Base-by-base conservation (phyloP, 148 eudicot species). In the Pharnaceum exiguum region DNA sequence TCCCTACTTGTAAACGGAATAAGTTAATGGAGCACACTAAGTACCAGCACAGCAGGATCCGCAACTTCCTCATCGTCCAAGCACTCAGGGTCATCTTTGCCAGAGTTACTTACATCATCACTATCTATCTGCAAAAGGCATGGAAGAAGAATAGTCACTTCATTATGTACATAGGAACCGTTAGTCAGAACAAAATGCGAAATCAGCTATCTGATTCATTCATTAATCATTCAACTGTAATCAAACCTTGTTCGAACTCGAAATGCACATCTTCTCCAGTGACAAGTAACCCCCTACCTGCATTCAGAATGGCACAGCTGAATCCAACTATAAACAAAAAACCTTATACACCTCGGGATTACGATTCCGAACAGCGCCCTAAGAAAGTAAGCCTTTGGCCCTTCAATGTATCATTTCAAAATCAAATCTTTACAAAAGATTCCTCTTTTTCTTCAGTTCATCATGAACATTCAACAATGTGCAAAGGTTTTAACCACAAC, bases 251-350 rank as follows among this genome's bases (percentile, higher is more conserved):
- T 42, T 51, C 51, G 66, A 64, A 33, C 64, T 68, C 48, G 55
- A 77, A 73, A 87, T 51, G 73, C 82, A 43, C 75, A 82, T 68
- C 40, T 82, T 80, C 73, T 90, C 91, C 60, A 87, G n/a, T 9
- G 79, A 73, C 24, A 90, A 69, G 72, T 87, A 90, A 57, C 97
- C 97, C 26, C 77, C 82, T 59, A 62, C 78, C 96, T 82, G 72
- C 47, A 58, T 42, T 9, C 61, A 63, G 25, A 35, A 31, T 40
- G 25, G 23, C 11, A 4, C 24, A 46, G 38, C 25, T 19, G n/a
- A 46, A 44, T 17, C 10, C 48, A 21, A 46, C 56, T 31, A 39
- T 12, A 32, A 21, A 56, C 8, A 38, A 5, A 35, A 17, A 52
- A 13, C 1, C 13, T 40, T 8, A 30, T 5, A 62, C 17, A 46